Base-by-base conservation (phyloP, 2,329 filamentous ascomycete species). In the Arthrinium puccinioides region DNA sequence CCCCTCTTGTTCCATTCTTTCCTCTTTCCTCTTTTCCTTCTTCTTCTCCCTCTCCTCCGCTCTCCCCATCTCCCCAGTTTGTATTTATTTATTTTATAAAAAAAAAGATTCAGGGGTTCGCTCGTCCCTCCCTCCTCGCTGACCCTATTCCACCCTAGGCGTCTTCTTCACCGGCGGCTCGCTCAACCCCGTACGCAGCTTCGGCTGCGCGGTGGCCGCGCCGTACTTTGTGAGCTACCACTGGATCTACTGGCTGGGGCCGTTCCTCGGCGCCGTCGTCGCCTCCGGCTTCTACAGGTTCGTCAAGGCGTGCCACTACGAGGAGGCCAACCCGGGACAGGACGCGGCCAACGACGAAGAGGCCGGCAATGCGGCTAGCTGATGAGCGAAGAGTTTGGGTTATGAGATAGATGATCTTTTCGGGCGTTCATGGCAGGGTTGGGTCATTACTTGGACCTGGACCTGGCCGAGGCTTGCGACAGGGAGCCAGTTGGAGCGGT, bases 241-340 rank as follows among this genome's bases (percentile, higher is more conserved):
- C 35, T 67, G 63, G 63, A 67, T 67, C 30, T 67, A 66, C 44
- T 66, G 64, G 61, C 39, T 71, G 21, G 69, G 68, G 0, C 69
- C 68, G 3, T 45, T 51, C 2, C 40, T 67, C 5, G 69, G 69
- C 1, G 59, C 62, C 2, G 27, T 63, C 6, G 46, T 71, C 8
- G 67, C 67, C 3, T 57, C 60, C 0, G 45, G 53, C 5, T 59
- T 66, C 36, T 69, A 61, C 46, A 60, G 62, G 21, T 54, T 68
- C 14, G 53, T 68, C 2, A 67, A 67, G 42, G 45, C 49, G n/a
- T 54, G 61, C n/a, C 58, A 68, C 39, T 69, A 68, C 33, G 60
- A 66, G 41, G 60, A 59, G 15, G 55, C 51, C 6, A 62, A 65
- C 19, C 57, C 56, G 5, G 59, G 58, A 3, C 62, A 64, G 35